These are phyloP conservation scores for Fomes fomentarius DNA, from an alignment of 1,284 basidiomycete genomes.

Conservation along the genomic window DNA sequence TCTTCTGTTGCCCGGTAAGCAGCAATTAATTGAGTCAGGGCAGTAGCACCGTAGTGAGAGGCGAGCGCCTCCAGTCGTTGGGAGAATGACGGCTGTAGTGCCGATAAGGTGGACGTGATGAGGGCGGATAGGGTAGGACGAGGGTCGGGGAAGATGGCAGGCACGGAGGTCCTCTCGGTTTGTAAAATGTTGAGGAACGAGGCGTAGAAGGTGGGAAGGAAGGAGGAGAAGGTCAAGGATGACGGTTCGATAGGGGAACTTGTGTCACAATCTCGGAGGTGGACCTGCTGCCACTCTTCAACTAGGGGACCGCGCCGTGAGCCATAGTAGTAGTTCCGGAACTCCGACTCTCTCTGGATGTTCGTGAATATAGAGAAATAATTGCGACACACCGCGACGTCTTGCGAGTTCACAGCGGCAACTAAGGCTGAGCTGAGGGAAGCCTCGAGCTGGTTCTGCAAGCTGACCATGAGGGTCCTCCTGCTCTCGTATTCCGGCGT, in stretches of 20 bases:
- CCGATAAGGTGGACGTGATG: slow-evolving; percentile 78
- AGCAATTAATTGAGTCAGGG: slow-evolving; percentile 72
- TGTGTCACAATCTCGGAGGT: slow-evolving; percentile 52
- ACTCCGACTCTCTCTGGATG: slow-evolving; percentile 90
- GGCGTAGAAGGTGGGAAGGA: slow-evolving; percentile 76
- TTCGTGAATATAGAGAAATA: slow-evolving; percentile 88
- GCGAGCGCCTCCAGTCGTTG: slow-evolving; percentile 74
- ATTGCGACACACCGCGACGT: slow-evolving; percentile 71
- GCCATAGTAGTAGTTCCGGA: slow-evolving; percentile 91
- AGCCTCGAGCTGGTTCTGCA: slow-evolving; percentile 94
- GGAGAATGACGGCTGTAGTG: slow-evolving; percentile 78
- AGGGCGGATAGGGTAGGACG: slow-evolving; percentile 75
- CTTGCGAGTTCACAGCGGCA: slow-evolving; percentile 77
- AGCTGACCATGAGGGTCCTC: slow-evolving; percentile 80
- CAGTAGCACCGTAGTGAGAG: slow-evolving; percentile 62
- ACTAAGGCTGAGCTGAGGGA: slow-evolving; percentile 85
- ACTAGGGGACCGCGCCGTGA: slow-evolving; percentile 70
- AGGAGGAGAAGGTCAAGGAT: slow-evolving; percentile 54
- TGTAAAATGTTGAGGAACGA: slow-evolving; percentile 70
- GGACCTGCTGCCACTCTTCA: slow-evolving; percentile 66
- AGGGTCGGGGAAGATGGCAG: slow-evolving; percentile 83
- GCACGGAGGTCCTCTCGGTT: slow-evolving; percentile 74
- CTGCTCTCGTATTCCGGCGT: slow-evolving; percentile 87
- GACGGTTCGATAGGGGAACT: slow-evolving; percentile 29
- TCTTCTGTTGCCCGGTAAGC: slow-evolving; percentile 79